Base-by-base conservation (phyloP, 2,329 filamentous ascomycete genomes). In the Fusarium lateritium region DNA sequence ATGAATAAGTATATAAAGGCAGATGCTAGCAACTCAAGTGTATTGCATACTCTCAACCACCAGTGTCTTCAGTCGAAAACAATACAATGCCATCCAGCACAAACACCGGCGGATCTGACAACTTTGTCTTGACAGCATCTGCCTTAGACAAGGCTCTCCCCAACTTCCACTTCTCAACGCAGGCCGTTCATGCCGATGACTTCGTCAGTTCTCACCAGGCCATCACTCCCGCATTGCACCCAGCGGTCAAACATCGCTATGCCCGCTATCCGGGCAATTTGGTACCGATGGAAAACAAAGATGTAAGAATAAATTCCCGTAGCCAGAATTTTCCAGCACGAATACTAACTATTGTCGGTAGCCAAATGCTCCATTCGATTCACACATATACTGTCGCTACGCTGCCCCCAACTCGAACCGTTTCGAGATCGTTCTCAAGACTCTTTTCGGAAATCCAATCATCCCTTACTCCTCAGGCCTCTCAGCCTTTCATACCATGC, bases 381-480 rank as follows among this genome's bases (percentile, higher is more conserved):
- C 86, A 3, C 91, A 95, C 80, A 81, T 97, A 73, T 98, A 98
- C 85, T 97, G 94, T 45, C 92, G 96, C 59, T 83, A 91, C 71
- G 88, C 89, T 3, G 89, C 89, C 3, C 94, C 94, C 47, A 97
- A 93, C 79, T 90, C 89, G 56, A 92, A 90, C 15, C 93, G 95
- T 21, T 88, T 98, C 67, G 96, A 98, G 82, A 86, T 92, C 13
- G 86, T 98, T 67, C 89, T 98, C 36, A 87, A 89, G 22, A 86
- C 89, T n/a, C 83, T 98, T 57, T 83, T 98, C 38, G 85, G 88
- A 68, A 92, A 86, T 6, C 91, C 90, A 2, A 81, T 86, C 3
- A 77, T 98, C 19, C 92, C 91, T 45, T 99, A 98, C 82, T 83
- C 88, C 39, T 97, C 92, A 3, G 95, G 95, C 5, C 88, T 98